Evolutionary conservation across 495 filamentous ascomycete genomes (phyloP), one percentile per base, ranked within the genome.

Genomic region (Podospora appendiculata): DNA sequence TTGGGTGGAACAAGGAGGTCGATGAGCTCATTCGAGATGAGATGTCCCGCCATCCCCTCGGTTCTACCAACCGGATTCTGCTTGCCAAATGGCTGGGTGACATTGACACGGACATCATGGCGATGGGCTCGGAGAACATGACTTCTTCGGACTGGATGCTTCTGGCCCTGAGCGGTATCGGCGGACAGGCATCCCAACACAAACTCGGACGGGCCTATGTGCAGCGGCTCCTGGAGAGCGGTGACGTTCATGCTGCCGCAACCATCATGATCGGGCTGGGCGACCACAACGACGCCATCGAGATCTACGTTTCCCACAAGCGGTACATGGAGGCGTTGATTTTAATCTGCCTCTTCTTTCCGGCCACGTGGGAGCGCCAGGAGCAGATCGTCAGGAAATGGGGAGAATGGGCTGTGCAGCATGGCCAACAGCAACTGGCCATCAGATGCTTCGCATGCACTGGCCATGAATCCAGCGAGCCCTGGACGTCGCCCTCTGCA

Each of bases 101-200:
- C 50, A 82, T 88, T 13, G 83, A 86, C 56, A 79, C 85, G 6
- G 88, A 93, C 60, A 79, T 87, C 47, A 88, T 94, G 86, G 79
- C 83, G n/a, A 75, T 83, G 40, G 80, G 80, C 34, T 81, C 89
- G 0, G 87, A 94, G 47, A 85, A 88, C 32, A 88, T 90, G 73
- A 90, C 89, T 39, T 86, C 87, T 1, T 86, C 85, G 1, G 94
- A 96, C 66, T 98, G 93, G 94, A 95, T 98, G 90, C 75, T 97
- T 53, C 73, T 98, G 6, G 93, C 93, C 12, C 73, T 98, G 47
- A 97, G 89, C 62, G 84, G 87, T 32, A 95, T 97, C 76, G 80
- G 81, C 47, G 82, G 85, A 1, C 77, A 86, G 50, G 81, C 84
- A 11, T 89, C 90, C 6, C 87, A 91, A 58, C 88, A 93, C 58